These are phyloP conservation scores for Piloderma croceum DNA, from an alignment of 768 basidiomycete genomes.

Conservation along the genomic window DNA sequence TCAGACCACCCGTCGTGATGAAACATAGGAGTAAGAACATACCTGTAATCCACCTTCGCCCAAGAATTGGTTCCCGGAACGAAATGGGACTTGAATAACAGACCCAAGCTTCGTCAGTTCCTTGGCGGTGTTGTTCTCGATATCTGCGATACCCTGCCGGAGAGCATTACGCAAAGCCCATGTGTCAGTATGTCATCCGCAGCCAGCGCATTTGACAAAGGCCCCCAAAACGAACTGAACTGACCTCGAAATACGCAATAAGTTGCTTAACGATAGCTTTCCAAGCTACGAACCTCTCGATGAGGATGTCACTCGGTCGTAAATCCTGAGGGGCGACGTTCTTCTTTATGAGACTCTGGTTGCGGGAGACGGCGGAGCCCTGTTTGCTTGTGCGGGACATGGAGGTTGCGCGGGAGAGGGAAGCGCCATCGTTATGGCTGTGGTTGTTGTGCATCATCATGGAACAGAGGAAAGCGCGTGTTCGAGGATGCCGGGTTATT, in stretches of 20 bases:
- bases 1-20: not conserved
- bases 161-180: not conserved
- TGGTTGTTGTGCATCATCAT: too few species aligned
- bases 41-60: constrained; percentile 96
- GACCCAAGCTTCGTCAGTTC: constrained; percentile 91
- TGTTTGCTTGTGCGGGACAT: constrained; percentile 58
- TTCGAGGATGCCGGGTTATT: too few species aligned
- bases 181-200: not conserved
- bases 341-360: constrained; percentile 89
- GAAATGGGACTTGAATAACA: constrained; percentile 96
- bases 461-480: too few species aligned
- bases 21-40: constrained; percentile 12
- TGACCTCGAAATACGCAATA: constrained; percentile 80
- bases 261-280: constrained; percentile 96
- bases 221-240: too few species aligned
- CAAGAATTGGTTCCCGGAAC: constrained; percentile 92
- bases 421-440: constrained; percentile 40
- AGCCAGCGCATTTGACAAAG: too few species aligned
- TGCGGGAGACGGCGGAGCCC: constrained; percentile 70
- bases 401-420: constrained; percentile 67
- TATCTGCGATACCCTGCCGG: constrained; percentile 62
- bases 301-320: constrained; percentile 90
- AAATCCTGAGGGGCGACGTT: constrained; percentile 88
- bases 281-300: constrained; percentile 92
- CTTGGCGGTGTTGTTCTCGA: constrained; percentile 89